Evolutionary conservation across 352 stramenopile species (phyloP), one percentile per base, ranked within the genome.

Genomic region (Phytophthora colocasiae): DNA sequence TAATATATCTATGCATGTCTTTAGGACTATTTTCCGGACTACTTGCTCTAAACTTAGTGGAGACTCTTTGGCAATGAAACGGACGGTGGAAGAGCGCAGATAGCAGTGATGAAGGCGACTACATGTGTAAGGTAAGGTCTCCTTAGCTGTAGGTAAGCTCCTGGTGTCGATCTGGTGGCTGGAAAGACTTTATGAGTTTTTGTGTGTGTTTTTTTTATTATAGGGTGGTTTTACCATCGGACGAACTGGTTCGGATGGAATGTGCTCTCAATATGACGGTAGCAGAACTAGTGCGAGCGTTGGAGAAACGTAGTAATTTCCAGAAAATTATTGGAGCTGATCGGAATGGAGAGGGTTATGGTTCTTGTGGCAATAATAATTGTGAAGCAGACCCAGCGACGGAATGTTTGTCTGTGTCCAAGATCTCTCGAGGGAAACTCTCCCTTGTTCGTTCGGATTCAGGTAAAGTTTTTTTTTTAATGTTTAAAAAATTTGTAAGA

Each of bases 211-310:
- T 53, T 32, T 45, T 22, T 53, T 32, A 12, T 56, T 43, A 7
- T 55, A 78, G 73, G 55, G 65, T 81, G 38, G 73, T 78, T 55
- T 69, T 78, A 19, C 73, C 69, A 22, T 71, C 73, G 19, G 73
- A 78, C 26, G 53, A 78, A 19, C 52, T 81, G 12, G 69, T 81
- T 58, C 69, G 69, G 36, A 61, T 78, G 36, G 59, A 73, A 24
- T 81, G 69, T 44, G 40, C n/a, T 15, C 31, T 55, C 24, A 71
- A 34, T 8, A 77, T 67, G 59, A 77, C 64, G 34, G 64, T 74
- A 38, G 52, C 58, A 12, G 69, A 73, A 43, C 44, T 77, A 5
- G 27, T 67, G 54, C 47, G 6, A 10, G 36, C 15, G 8, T 14
- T 77, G 49, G 57, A 53, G 46, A 73, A 67, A 14, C 69, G 54